Base-by-base conservation (phyloP, 192 early-diverging fungal species). In the Funneliformis mosseae region DNA sequence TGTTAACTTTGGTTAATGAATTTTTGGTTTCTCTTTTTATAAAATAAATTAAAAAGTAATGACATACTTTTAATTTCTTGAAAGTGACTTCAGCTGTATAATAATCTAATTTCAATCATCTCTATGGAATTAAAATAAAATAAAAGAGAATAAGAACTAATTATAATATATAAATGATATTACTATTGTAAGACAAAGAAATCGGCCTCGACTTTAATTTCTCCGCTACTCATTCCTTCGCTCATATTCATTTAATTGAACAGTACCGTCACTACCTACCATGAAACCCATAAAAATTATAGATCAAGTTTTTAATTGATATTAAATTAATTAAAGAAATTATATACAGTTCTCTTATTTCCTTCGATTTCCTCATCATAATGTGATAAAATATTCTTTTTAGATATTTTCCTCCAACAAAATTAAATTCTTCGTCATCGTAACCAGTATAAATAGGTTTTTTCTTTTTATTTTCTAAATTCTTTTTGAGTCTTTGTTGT, bases 21-120 rank as follows among this genome's bases (percentile, higher is more conserved):
- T 38, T 67, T 67, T 38, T 43, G 23, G 70, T 43, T 72, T 10
- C 18, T 43, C 66, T n/a, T n/a, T 38, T 0, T 74, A 79, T 27
- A 33, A 25, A 41, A 28, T 5, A 61, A 27, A 6, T 14, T n/a
- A 41, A n/a, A 67, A 45, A 10, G 16, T 10, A 16, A 33, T 33
- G 8, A 61, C 39, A 18, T 46, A 93, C 93, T 83, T 94, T 96
- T 43, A 92, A 85, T 76, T 96, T 96, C 72, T 94, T 94, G 70
- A 97, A 96, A 16, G 89, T 74, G 7, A 92, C 80, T 12, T 89
- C 86, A 2, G 93, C 88, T 84, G 96, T 96, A 86, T 97, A 97
- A 82, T 95, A 97, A 81, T 97, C 97, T 90, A 41, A 94, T 92
- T 82, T 94, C 90, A 48, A 87, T 87, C 67, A 86, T 89, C 68